phyloP scores from a whole-genome alignment of 108 stramenopile genomes.

The Cyclotella atomus region DNA sequence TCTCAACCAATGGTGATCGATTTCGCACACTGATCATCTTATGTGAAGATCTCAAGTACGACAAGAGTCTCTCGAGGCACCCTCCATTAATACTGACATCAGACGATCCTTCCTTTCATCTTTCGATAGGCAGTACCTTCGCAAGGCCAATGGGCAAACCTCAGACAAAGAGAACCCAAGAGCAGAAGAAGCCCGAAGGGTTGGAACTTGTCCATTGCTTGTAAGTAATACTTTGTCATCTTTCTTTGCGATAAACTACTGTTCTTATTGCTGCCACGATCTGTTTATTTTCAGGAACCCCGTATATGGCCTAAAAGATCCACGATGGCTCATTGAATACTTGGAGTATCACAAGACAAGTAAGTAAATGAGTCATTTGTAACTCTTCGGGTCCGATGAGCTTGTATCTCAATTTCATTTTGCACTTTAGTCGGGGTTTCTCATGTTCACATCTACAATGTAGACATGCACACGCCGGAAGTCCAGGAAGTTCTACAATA shows the following conservation, averaged over 20 bases:
- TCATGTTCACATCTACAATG: constrained; percentile 51
- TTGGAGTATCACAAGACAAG: constrained; percentile 45
- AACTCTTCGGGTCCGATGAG: no score
- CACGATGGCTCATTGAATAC: constrained; percentile 51
- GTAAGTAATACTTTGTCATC: neutral
- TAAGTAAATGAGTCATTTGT: neutral
- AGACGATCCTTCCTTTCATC: constrained; percentile 27
- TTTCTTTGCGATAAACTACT: neutral
- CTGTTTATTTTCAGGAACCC: constrained; percentile 15
- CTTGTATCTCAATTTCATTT: neutral
- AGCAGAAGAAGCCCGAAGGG: neutral
- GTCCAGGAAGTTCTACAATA: constrained; percentile 31
- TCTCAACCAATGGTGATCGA: constrained; percentile 45
- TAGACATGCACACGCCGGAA: constrained; percentile 45
- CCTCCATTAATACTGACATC: constrained; percentile 47
- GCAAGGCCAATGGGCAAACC: constrained; percentile 28
- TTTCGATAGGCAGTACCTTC: constrained; percentile 43
- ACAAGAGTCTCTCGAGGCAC: constrained; percentile 44
- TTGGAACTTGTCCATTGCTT: constrained; percentile 39
- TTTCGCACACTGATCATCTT: constrained; percentile 46
- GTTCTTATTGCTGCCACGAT: neutral
- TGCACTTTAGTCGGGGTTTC: constrained; percentile 22
- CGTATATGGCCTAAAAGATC: constrained; percentile 47
- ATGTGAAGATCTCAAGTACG: constrained; percentile 39
- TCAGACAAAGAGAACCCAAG: neutral